A percentile compares a stretch with the other conserved stretches of the same genome.
Conservation (phyloP, 495 filamentous ascomycete species). For the Mycothermus thermophilus region DNA sequence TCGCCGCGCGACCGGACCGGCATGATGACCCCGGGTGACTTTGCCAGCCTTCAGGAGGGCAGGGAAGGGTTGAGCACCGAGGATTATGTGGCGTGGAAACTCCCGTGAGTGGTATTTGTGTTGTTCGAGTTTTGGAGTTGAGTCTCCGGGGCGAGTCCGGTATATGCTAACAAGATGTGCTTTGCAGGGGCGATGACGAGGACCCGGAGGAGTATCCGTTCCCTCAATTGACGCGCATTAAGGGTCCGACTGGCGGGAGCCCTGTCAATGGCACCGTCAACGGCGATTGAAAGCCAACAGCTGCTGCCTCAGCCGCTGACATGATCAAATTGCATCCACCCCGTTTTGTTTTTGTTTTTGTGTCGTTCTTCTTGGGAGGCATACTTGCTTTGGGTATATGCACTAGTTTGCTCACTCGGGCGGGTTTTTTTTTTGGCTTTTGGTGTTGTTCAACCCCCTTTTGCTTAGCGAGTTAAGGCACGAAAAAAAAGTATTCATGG, state of each 20-base stretch:
- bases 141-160: background rate
- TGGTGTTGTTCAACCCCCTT: too few species aligned
- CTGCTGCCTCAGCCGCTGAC: background rate
- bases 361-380: background rate
- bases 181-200: conserved; percentile 96
- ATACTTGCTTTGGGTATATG: too few species aligned
- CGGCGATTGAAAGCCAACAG: conserved; percentile 15
- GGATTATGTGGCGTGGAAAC: conserved; percentile 94
- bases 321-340: background rate
- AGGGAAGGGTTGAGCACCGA: conserved; percentile 88
- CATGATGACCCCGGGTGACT: conserved; percentile 99
- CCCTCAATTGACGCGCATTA: conserved; percentile 63
- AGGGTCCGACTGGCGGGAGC: conserved; percentile 27
- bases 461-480: too few species aligned
- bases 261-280: conserved; percentile 29
- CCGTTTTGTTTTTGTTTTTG: background rate
- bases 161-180: conserved; percentile 5
- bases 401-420: too few species aligned
- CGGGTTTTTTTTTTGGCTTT: too few species aligned
- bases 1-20: conserved; percentile 81
- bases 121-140: too few species aligned
- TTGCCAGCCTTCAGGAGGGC: conserved; percentile 88
- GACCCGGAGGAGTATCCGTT: conserved; percentile 88
- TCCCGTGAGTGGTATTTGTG: conserved; percentile 94
- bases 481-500: too few species aligned